A percentile compares a stretch with the other conserved stretches of the same genome.
Conservation (phyloP, 2,329 filamentous ascomycete genomes). For the Monilinia polystroma region DNA sequence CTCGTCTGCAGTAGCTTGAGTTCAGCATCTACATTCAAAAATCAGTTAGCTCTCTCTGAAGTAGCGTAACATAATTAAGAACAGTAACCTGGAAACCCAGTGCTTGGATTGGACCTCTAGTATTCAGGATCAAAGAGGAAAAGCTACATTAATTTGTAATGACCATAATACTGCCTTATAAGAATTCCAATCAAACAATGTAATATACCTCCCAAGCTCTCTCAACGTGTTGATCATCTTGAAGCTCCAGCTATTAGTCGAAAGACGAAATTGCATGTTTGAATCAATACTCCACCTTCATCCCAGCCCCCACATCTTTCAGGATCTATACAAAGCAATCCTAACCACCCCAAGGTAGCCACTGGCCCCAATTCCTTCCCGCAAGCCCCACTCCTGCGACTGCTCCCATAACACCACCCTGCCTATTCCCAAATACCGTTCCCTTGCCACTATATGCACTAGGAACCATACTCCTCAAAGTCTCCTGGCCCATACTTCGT, state of each 20-base stretch:
- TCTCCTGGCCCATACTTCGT: conserved; percentile 32
- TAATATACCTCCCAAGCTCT: neutral
- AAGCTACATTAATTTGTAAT: neutral
- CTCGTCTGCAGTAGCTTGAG: too few relatives aligned
- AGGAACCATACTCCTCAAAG: conserved; percentile 31
- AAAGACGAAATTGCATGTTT: neutral
- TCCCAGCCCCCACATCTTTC: too few relatives aligned
- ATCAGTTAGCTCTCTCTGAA: too few relatives aligned
- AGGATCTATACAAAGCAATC: neutral
- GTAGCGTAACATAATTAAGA: too few relatives aligned
- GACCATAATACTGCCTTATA: neutral
- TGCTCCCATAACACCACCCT: conserved; percentile 7
- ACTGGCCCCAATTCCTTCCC: conserved; percentile 20
- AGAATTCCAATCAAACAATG: neutral
- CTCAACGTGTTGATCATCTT: neutral
- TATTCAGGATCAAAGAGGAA: neutral
- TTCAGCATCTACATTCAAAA: too few relatives aligned
- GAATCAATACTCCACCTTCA: neutral
- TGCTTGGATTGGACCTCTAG: neutral
- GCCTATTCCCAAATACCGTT: neutral
- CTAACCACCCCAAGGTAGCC: conserved; percentile 16
- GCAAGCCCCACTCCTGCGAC: conserved; percentile 16
- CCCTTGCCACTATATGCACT: conserved; percentile 27
- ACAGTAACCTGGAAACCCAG: too few relatives aligned
- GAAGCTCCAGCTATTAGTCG: neutral